Evolutionary conservation across 306 rosid genomes (phyloP).

Genomic region (Acacia crassicarpa): DNA sequence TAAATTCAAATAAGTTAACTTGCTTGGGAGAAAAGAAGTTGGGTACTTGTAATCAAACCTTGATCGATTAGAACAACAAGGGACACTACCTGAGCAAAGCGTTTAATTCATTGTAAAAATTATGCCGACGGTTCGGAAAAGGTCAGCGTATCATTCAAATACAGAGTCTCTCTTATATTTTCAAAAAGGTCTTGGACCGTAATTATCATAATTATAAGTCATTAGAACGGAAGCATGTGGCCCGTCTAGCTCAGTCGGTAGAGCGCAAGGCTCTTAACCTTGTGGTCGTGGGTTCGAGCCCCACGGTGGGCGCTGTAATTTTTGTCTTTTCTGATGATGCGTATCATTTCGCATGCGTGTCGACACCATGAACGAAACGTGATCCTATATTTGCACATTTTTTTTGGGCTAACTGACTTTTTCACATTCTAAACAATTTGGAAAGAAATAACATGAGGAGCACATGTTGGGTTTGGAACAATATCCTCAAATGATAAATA

Average conservation of each 20-base stretch:
- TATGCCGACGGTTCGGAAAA: background rate
- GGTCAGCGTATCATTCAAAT: background rate
- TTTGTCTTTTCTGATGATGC: background rate
- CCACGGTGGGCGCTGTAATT: background rate
- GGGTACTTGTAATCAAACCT: background rate
- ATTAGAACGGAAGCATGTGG: too few relatives aligned
- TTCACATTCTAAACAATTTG: background rate
- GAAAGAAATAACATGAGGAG: background rate
- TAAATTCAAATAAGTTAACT: too few relatives aligned
- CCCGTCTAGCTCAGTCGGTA: slow-evolving; percentile 23
- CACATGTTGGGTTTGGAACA: background rate
- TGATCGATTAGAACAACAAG: background rate
- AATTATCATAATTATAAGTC: too few relatives aligned
- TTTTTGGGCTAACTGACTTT: background rate
- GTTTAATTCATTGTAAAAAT: too few relatives aligned
- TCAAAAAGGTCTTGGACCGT: too few relatives aligned
- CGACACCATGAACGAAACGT: background rate
- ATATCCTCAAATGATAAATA: background rate
- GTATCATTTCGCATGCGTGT: background rate
- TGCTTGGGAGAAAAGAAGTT: too few relatives aligned
- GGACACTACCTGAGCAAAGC: too few relatives aligned
- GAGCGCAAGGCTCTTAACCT: slow-evolving; percentile 21
- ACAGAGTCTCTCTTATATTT: too few relatives aligned
- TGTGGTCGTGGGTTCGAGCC: slow-evolving; percentile 22
- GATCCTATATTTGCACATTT: background rate